Conservation (phyloP, 2,329 filamentous ascomycete genomes). For the Periconia sp. region DNA sequence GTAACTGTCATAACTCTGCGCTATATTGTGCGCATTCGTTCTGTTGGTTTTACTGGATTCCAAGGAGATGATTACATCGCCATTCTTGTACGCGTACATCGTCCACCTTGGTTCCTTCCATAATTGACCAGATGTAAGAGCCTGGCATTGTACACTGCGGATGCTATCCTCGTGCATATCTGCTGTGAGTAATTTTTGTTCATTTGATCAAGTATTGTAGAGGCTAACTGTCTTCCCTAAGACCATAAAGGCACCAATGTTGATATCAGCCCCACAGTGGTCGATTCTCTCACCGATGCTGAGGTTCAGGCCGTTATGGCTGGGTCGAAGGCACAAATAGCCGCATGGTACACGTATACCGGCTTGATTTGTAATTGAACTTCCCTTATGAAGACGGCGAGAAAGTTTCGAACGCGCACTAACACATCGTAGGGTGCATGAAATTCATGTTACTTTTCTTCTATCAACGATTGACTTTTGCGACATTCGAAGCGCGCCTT, state of each 20-base stretch:
- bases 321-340: conserved; percentile 4
- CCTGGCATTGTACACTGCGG: conserved; percentile 1
- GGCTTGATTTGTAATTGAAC: conserved; percentile 39
- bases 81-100: neutral
- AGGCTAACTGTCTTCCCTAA: neutral
- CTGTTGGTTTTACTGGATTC: conserved; percentile 1
- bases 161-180: conserved; percentile 1
- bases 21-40: conserved; percentile 3
- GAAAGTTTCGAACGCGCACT: neutral
- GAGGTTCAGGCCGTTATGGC: neutral
- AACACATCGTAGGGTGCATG: conserved; percentile 27
- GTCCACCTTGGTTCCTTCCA: neutral
- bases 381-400: too few species aligned
- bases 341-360: conserved; percentile 32
- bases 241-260: conserved; percentile 5
- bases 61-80: conserved; percentile 3
- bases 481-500: conserved; percentile 33
- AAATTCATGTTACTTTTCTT: conserved; percentile 40
- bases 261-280: neutral
- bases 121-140: neutral
- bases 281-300: conserved; percentile 3
- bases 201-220: neutral
- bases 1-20: neutral
- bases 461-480: conserved; percentile 41
- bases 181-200: neutral